Percentiles rank a stretch among this genome's conserved stretches.
Conservation (phyloP, 176 grass and related monocot genomes). For the Triticum monococcum region DNA sequence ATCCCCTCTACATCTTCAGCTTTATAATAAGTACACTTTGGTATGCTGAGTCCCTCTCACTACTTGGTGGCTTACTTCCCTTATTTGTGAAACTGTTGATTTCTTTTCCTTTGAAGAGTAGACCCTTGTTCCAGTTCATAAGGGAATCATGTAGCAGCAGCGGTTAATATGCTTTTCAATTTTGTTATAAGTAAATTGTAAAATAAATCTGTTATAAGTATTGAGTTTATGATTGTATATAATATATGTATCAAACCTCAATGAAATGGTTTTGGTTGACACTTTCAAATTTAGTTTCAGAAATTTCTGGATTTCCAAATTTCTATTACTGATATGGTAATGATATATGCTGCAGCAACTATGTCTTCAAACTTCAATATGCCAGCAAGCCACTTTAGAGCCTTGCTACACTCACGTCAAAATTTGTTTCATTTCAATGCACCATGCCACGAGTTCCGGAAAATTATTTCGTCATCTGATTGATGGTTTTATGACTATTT, state of each 20-base stretch:
- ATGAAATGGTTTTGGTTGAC: not conserved
- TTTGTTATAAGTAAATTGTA: not conserved
- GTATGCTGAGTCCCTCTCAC: conserved; percentile 48
- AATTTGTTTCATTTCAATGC: conserved; percentile 1
- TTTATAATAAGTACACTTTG: conserved; percentile 81
- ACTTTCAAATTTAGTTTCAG: conserved; percentile 3
- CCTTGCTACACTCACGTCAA: not conserved
- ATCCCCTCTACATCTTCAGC: conserved; percentile 95
- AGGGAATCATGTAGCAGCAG: not conserved
- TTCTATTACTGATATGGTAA: not conserved
- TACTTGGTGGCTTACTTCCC: not conserved
- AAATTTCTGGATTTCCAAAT: not conserved
- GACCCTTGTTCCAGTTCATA: conserved; percentile 15
- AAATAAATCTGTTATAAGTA: not conserved
- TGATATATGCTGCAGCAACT: conserved; percentile 1
- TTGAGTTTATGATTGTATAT: not conserved
- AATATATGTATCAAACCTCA: not conserved
- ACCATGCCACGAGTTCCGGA: conserved; percentile 7
- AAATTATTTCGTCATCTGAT: not conserved
- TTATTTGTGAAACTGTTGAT: not conserved
- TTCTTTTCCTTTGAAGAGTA: conserved; percentile 10
- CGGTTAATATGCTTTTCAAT: not conserved
- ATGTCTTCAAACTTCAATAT: conserved; percentile 14
- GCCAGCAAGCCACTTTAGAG: not conserved
- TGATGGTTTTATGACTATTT: not conserved